Evolutionary conservation across 148 eudicot species (phyloP), one percentile per base, ranked within the genome.

Genomic region (Chenopodium formosanum): DNA sequence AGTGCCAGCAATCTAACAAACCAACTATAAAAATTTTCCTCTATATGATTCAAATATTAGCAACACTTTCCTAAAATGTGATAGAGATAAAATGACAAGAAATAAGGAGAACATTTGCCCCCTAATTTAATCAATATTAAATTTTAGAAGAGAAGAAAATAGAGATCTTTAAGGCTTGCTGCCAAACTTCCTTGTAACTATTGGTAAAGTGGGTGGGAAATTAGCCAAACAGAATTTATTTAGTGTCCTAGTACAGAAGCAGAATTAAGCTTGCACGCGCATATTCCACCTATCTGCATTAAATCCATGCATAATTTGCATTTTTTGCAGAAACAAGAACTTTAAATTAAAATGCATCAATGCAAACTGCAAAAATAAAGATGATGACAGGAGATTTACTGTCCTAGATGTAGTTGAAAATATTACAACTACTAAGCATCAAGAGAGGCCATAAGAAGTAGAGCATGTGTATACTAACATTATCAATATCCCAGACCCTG

Each of bases 401-500:
- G 53, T 50, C 53, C 14, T 50, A 50, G 14, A 13, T 13, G 12
- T 50, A 50, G 14, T 9, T 48, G 13, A 48, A 9, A 47, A 47
- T 8, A 9, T 48, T 9, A 48, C 52, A 48, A 22, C 17, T 3
- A 14, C 11, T 47, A 64, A 63, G 56, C 56, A 63, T 29, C 12
- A 60, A 23, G 52, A 71, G 9, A 29, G 3, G 52, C 20, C 20
- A 63, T 22, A 37, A 65, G 6, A 19, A 71, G 29, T 20, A 40
- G 46, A 16, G 47, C 25, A 81, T 0, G 9, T 14, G 78, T 62
- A 37, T 69, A 87, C 91, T 88, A 66, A 94, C 98, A 88, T 94
- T 93, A 62, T 91, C 93, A 46, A 89, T 91, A 84, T 94, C 97
- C 98, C 98, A 94, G 68, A 94, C 90, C 82, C 91, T 90, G 81